Evolutionary conservation across 345 rosid genomes (phyloP), one percentile per base, ranked within the genome.

Genomic region (Durio zibethinus): DNA sequence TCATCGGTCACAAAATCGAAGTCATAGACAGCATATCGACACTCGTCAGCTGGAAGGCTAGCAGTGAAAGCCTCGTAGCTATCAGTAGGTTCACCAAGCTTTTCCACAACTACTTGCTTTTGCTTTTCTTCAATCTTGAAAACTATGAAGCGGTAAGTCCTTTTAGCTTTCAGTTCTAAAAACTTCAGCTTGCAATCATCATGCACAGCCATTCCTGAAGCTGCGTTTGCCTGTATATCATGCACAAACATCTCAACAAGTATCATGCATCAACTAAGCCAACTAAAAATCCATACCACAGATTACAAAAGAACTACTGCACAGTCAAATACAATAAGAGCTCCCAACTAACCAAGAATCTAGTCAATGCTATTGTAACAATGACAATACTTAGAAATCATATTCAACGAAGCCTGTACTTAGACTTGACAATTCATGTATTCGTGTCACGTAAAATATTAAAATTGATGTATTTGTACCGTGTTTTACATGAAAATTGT

Each of bases 141-240:
- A 42, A 90, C 92, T 42, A 90, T 83, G 77, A 84, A 90, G 35
- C 92, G 92, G 63, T 81, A 78, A 10, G 90, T 90, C 84, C 94
- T 82, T 77, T 88, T 90, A 0, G 94, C 85, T 84, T 90, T 90
- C 86, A 90, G 74, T 47, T 90, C 89, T 65, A 88, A 77, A 62
- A 90, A 88, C 73, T 76, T 90, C 82, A 90, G 86, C 86, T 90
- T 90, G 90, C 94, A 90, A 50, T 88, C 94, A 80, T 88, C 94
- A 50, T 90, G 86, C 77, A 90, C 94, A 61, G 92, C 92, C 86
- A 90, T 88, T 21, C 94, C 94, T 10, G 92, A 90, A 8, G 90
- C 89, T 2, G 92, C 89, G 3, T 90, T 90, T 23, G 90, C 91
- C 92, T 90, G 76, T 42, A 64, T 64, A 80, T 40, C 10, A 6